Evolutionary conservation across 2,329 filamentous ascomycete genomes (phyloP).

Genomic region (Claviceps lovelessii): DNA sequence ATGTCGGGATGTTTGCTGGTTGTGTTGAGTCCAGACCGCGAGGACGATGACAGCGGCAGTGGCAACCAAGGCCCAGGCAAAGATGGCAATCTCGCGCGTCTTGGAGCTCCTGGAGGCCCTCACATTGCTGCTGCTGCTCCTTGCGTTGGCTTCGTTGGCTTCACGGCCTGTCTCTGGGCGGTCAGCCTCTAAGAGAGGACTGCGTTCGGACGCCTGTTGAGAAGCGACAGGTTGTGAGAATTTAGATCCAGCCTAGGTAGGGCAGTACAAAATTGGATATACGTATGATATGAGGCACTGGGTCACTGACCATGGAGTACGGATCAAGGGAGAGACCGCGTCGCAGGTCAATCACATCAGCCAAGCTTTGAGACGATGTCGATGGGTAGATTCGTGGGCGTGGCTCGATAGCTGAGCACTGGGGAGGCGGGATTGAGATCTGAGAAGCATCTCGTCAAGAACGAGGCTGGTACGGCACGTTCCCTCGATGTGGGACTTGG

Average conservation of each 20-base stretch:
- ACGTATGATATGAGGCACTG: too few species aligned
- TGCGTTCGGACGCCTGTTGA: conserved; percentile 4
- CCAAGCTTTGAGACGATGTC: neutral
- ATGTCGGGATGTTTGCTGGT: conserved; percentile 32
- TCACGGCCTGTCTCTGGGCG: conserved; percentile 22
- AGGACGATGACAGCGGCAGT: conserved; percentile 4
- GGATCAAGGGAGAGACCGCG: neutral
- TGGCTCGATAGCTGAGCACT: too few species aligned
- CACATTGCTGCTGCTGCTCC: conserved; percentile 62
- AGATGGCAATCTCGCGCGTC: conserved; percentile 3
- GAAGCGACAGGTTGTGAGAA: neutral
- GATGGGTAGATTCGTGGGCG: neutral
- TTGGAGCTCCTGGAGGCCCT: conserved; percentile 35
- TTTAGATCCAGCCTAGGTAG: too few species aligned
- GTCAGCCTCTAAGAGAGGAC: conserved; percentile 1
- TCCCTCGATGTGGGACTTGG: too few species aligned
- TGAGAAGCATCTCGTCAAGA: too few species aligned
- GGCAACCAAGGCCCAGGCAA: conserved; percentile 4
- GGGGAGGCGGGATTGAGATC: too few species aligned
- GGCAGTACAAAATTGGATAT: too few species aligned
- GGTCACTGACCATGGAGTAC: neutral
- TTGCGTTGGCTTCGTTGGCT: conserved; percentile 49
- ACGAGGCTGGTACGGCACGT: too few species aligned
- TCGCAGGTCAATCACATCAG: neutral
- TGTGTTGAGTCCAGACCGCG: conserved; percentile 57